Base-by-base conservation (phyloP, 768 basidiomycete genomes). In the Rhizopogon sp. region DNA sequence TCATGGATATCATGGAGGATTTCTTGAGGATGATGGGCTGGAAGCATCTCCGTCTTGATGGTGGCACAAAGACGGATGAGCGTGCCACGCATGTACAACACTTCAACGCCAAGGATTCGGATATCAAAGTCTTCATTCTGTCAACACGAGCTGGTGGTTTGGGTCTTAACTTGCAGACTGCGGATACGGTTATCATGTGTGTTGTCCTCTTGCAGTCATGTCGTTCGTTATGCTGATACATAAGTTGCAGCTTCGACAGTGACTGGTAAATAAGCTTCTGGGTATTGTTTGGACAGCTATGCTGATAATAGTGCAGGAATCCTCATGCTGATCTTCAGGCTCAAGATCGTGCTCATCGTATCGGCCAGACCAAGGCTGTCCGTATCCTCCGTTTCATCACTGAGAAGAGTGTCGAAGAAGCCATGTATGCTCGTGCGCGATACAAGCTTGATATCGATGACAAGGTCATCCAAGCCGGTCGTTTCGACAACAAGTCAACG, bases 311-410 rank as follows among this genome's bases (percentile, higher is more conserved):
- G 25, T 43, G 6, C 60, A 87, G 87, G 94, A 99, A 98, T 75
- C 96, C 96, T 45, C 96, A 98, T 63, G 96, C 97, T 50, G 96
- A 99, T 86, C 75, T 98, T 58, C 97, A 99, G 72, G 97, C 97
- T 11, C 97, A 99, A 70, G 96, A 99, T 83, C 93, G 95, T 79
- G 93, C 92, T 10, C 96, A 99, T 80, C 95, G 97, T 81, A 99
- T 99, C 64, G 97, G 97, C 56, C 97, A 99, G 68, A 99, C 97
- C 56, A 96, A 95, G 72, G 90, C 94, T 43, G 97, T 99, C 17
- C 85, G 95, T 33, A 98, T 99, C 59, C 78, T 98, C 60, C 86
- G 96, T 58, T 91, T 99, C 70, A 95, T 99, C 68, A 97, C 96
- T 4, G 93, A 97, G 71, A 93, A 94, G 76, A 96, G 94, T 59